Evolutionary conservation across 139 green algal genomes (phyloP).

Genomic region (Picochlorum sp.): DNA sequence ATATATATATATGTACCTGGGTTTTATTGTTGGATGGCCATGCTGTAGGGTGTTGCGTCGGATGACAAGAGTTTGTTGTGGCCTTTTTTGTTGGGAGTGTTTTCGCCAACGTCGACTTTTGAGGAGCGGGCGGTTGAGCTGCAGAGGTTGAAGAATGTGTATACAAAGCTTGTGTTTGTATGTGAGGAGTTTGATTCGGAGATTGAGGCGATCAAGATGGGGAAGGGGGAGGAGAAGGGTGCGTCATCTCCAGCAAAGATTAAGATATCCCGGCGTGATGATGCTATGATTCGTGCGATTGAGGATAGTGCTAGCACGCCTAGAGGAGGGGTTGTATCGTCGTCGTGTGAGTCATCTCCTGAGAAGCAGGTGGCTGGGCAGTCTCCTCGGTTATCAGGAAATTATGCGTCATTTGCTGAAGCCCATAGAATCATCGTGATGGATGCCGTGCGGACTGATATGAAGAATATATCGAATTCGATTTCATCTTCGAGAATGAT

Average conservation of each 20-base stretch:
- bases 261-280: neutral
- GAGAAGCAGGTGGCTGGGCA: slow-evolving; percentile 4
- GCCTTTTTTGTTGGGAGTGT: slow-evolving; percentile 55
- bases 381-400: slow-evolving; percentile 30
- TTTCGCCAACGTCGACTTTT: slow-evolving; percentile 6
- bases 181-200: slow-evolving; percentile 34
- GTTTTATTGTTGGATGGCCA: too few relatives aligned
- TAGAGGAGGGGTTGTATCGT: neutral
- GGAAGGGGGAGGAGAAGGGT: neutral
- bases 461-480: neutral
- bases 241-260: neutral
- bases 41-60: slow-evolving; percentile 27
- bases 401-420: slow-evolving; percentile 52
- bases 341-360: neutral
- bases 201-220: slow-evolving; percentile 10
- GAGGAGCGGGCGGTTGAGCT: slow-evolving; percentile 14
- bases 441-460: slow-evolving; percentile 49
- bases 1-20: too few relatives aligned
- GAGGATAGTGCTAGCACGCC: neutral
- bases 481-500: neutral
- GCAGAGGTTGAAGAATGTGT: slow-evolving; percentile 18
- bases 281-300: too few relatives aligned
- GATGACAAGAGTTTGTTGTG: slow-evolving; percentile 39
- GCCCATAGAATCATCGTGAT: slow-evolving; percentile 63
- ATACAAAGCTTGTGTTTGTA: slow-evolving; percentile 38